Evolutionary conservation across 768 basidiomycete species (phyloP), one percentile per base, ranked within the genome.

Genomic region (Asterophora lycoperdoides): DNA sequence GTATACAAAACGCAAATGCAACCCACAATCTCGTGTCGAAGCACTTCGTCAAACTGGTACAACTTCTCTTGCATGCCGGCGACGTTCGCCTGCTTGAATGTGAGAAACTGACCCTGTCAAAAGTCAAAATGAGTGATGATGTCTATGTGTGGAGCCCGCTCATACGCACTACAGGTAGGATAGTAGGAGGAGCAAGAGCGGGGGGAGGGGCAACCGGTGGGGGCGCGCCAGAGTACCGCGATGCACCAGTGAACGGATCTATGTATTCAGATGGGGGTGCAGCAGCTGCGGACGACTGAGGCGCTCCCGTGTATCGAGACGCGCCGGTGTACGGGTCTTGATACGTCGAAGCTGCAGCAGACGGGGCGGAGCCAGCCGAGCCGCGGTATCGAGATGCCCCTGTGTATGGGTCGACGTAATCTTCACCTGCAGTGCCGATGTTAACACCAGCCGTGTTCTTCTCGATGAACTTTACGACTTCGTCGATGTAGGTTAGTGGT

Each of bases 381-480:
- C 76, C 70, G 44, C 75, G 76, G 58, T 88, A 88, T 53, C 86
- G 71, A 42, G 85, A 83, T 34, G 81, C 76, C 47, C 85, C 84
- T 80, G 40, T 28, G 66, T 79, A 98, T 5, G 95, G 95, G 62
- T 98, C 95, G 17, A 84, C 79, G 60, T 77, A 91, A 41, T 83
- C 77, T 41, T 74, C 77, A 37, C 64, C 70, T n/a, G 73, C 69
- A 3, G 71, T 61, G 34, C 86, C 85, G 8, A 97, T 68, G 45
- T 74, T 83, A 17, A 90, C 83, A 1, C 89, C 90, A 3, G 76
- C 70, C 0, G 93, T 89, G 55, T 93, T 96, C 67, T 88, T 88
- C 67, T 96, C 89, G 45, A 99, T 98, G 67, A 97, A 98, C 46
- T 76, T 74, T 23, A 89, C 94, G 11, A 99, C 87, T 65, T 97